Base-by-base conservation (phyloP, 331 rosid species). In the Stylosanthes scabra region DNA sequence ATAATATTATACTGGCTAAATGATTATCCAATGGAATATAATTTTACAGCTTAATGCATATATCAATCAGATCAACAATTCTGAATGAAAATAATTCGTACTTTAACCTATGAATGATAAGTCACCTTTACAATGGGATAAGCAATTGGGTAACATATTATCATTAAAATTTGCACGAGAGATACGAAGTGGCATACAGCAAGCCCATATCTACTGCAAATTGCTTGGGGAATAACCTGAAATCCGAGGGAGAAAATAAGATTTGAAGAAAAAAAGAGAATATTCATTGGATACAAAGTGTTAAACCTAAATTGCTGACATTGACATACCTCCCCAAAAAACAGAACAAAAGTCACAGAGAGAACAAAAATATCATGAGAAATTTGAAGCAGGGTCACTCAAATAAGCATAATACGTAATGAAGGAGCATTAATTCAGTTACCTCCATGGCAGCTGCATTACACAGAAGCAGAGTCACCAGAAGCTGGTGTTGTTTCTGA, bases 161-260 rank as follows among this genome's bases (percentile, higher is more conserved):
- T 55, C 99, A 95, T 95, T 74, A 95, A 81, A 74, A 90, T 1
- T 14, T 90, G 87, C 59, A 92, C 97, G 76, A 95, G 93, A 77
- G 92, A 82, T 37, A 82, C 87, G 4, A 95, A 84, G 86, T 87
- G 88, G 70, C 99, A 97, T 0, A 95, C 97, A 49, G 98, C 97
- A 64, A 95, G 99, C 55, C 98, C 98, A 74, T 95, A 92, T 81
- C 93, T 86, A 59, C 93, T 84, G 81, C 99, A 95, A 80, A 89
- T 95, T 68, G 99, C 86, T 87, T 95, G 99, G 3, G 99, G 99
- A 60, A 95, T 95, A 80, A 95, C 97, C 99, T 95, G 84, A 68
- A 61, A 78, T 63, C 70, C 29, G 5, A 63, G 70, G 56, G 27
- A 42, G 7, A 57, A 61, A 27, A 1, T 6, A 0, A 11, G 37